Evolutionary conservation across 768 basidiomycete species (phyloP), one percentile per base, ranked within the genome.

Genomic region (Cytidiella melzeri): DNA sequence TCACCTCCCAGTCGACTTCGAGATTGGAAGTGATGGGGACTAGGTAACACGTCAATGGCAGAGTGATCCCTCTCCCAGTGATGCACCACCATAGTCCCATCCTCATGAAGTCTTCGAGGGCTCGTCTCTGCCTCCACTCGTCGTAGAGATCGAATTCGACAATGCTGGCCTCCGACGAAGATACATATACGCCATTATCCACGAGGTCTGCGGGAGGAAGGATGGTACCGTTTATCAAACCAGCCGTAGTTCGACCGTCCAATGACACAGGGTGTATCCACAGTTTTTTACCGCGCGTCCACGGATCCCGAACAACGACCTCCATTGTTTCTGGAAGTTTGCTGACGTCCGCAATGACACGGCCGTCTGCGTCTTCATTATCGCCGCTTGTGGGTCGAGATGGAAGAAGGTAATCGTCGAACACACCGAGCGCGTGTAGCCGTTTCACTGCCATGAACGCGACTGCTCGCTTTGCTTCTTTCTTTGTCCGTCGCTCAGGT

Each of bases 351-450:
- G 56, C 53, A 28, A 76, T 66, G 2, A 61, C 62, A 23, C 68
- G 60, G 12, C 75, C 80, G 44, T 84, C 80, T 0, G 73, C 71
- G 55, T 83, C 81, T 46, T 77, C 72, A 24, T 74, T 70, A 19
- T 68, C 73, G 25, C 69, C 72, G 4, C 72, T 77, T 36, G 69
- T 68, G 24, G 75, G 65, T 12, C 80, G 73, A n/a, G 76, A 69
- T 0, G 92, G 92, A 9, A 92, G 73, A 2, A 95, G 74, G 59
- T 87, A 83, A 49, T 92, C 83, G 57, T 94, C 84, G 56, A 93
- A 84, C 4, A 89, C 83, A 24, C 84, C 76, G n/a, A 89, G 67
- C 24, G 72, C 69, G 52, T 83, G 77, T 13, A 95, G 72, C 2
- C 71, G 70, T 56, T 79, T 81, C 19, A 90, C 87, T 2, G 86